These are phyloP conservation scores for Aspergillus baeticus DNA, from an alignment of 495 filamentous ascomycete genomes.

Conservation along the genomic window DNA sequence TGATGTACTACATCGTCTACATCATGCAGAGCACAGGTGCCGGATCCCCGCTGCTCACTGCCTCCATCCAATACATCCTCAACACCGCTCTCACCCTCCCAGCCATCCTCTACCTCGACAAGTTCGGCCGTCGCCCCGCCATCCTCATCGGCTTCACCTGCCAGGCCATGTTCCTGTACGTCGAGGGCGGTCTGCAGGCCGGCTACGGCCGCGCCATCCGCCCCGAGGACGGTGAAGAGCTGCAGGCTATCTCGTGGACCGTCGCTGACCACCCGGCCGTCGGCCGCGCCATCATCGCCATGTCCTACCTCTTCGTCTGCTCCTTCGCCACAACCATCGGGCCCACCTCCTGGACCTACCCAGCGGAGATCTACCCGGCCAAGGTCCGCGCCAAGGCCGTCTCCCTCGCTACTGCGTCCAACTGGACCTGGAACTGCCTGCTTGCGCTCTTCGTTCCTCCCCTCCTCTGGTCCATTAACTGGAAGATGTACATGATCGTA, in stretches of 20 bases:
- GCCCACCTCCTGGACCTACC: conserved; percentile 57
- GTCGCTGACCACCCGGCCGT: conserved; percentile 46
- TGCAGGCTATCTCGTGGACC: conserved; percentile 55
- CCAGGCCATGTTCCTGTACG: conserved; percentile 52
- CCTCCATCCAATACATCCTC: conserved; percentile 77
- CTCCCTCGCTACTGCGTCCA: conserved; percentile 60
- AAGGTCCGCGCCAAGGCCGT: conserved; percentile 68
- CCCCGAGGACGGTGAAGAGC: conserved; percentile 31
- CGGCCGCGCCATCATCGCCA: conserved; percentile 56
- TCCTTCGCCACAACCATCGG: conserved; percentile 54
- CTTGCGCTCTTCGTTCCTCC: conserved; percentile 20
- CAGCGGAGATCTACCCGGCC: conserved; percentile 64
- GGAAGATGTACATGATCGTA: conserved; percentile 26
- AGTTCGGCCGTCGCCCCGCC: conserved; percentile 50
- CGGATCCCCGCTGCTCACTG: conserved; percentile 62
- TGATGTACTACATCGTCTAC: conserved; percentile 75
- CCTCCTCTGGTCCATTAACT: conserved; percentile 20
- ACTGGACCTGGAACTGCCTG: conserved; percentile 58
- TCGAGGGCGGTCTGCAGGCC: conserved; percentile 58
- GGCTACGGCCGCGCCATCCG: conserved; percentile 55
- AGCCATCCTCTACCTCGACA: conserved; percentile 57
- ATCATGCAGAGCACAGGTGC: conserved; percentile 68
- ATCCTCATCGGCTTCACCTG: conserved; percentile 49
- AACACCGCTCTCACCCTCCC: conserved; percentile 66
- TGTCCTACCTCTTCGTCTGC: conserved; percentile 65